Conservation (phyloP, 129 eudicot genomes). For the Arctium lappa region DNA sequence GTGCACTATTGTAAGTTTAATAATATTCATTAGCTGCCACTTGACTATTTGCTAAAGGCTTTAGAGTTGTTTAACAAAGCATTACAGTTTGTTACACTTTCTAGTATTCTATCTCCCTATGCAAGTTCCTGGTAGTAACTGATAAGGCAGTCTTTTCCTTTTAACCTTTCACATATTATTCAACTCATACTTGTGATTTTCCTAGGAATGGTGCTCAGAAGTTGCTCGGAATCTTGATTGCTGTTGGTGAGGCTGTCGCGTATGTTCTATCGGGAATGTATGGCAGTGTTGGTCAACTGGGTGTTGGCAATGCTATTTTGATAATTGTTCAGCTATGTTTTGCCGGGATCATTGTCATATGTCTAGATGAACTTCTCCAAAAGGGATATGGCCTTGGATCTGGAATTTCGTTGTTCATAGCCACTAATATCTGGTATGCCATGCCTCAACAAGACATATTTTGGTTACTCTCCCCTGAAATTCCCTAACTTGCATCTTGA, state of each 20-base stretch:
- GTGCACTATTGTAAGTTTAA: slow-evolving; percentile 49
- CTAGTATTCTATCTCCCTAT: background rate
- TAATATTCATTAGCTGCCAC: background rate
- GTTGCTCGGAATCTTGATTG: slow-evolving; percentile 63
- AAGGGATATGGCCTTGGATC: slow-evolving; percentile 63
- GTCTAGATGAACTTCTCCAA: slow-evolving; percentile 58
- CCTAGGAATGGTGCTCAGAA: slow-evolving; percentile 78
- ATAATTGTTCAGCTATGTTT: slow-evolving; percentile 65
- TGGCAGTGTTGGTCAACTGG: slow-evolving; percentile 79
- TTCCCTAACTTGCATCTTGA: background rate
- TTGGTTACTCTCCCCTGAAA: background rate
- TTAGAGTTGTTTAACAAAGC: background rate
- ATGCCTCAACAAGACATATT: background rate
- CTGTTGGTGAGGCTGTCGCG: slow-evolving; percentile 71
- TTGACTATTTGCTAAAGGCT: background rate
- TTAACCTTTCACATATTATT: background rate
- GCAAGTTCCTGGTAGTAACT: too few relatives aligned
- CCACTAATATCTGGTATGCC: slow-evolving; percentile 58
- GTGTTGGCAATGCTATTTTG: slow-evolving; percentile 77
- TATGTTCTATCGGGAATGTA: slow-evolving; percentile 72
- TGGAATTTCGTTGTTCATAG: slow-evolving; percentile 61
- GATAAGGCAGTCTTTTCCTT: background rate
- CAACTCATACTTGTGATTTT: background rate
- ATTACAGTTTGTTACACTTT: background rate
- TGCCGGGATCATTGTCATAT: slow-evolving; percentile 61